Evolutionary conservation across 2,329 filamentous ascomycete species (phyloP).

Genomic region (Elsinoe arachidis): DNA sequence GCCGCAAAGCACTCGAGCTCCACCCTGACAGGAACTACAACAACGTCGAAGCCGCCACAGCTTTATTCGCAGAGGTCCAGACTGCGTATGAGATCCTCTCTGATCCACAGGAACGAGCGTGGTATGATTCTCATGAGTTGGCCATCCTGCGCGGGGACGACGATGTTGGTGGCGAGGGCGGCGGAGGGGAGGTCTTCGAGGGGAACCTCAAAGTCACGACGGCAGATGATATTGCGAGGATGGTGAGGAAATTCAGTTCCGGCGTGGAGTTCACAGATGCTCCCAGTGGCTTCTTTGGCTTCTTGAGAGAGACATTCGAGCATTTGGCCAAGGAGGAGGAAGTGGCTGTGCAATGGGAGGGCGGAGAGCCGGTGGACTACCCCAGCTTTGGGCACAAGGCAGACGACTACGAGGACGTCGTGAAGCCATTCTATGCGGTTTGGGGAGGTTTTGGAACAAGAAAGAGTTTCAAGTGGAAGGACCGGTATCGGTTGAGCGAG

Average conservation of each 20-base stretch:
- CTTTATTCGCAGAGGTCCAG: conserved; percentile 82
- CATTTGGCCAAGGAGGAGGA: conserved; percentile 73
- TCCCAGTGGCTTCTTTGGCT: conserved; percentile 75
- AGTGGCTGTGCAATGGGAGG: conserved; percentile 62
- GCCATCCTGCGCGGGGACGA: conserved; percentile 66
- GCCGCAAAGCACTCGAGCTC: conserved; percentile 79
- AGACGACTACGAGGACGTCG: conserved; percentile 66
- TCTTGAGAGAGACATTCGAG: conserved; percentile 66
- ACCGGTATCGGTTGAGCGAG: conserved; percentile 72
- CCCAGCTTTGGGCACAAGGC: conserved; percentile 73
- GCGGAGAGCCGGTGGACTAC: conserved; percentile 55
- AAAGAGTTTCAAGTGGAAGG: conserved; percentile 85
- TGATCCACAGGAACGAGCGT: conserved; percentile 87
- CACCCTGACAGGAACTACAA: conserved; percentile 92
- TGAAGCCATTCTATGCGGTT: conserved; percentile 68
- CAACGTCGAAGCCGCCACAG: conserved; percentile 74
- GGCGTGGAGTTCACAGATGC: conserved; percentile 72
- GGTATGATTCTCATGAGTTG: conserved; percentile 93
- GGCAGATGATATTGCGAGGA: conserved; percentile 64
- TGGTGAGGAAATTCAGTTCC: conserved; percentile 74
- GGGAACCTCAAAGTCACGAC: conserved; percentile 68
- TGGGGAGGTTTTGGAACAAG: conserved; percentile 78
- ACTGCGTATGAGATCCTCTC: conserved; percentile 93
- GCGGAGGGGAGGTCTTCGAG: conserved; percentile 43
- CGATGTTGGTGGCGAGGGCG: conserved; percentile 37